Evolutionary conservation across 2,329 filamentous ascomycete genomes (phyloP), one percentile per base, ranked within the genome.

Genomic region (Exserohilum rostratum): DNA sequence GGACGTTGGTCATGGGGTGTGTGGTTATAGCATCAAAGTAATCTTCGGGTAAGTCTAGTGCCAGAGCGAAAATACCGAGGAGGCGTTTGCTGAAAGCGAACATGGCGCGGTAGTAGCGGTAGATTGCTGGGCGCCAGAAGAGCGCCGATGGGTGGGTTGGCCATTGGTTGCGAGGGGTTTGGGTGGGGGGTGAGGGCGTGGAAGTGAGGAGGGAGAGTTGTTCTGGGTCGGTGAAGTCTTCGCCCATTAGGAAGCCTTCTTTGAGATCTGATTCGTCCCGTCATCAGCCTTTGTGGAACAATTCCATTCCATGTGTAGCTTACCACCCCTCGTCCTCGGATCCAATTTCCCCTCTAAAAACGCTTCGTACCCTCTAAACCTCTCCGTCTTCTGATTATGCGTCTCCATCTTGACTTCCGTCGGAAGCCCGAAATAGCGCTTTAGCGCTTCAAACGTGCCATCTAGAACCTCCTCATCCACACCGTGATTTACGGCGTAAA

Each of bases 1-100:
- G 66, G 61, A 79, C 71, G 34, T 78, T 77, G 31, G 76, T 77
- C 64, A 78, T 77, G 18, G 77, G 77, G 33, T 74, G 70, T 7
- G 69, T 71, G 55, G 77, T 74, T 10, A 74, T 66, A 31, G 61
- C 12, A 55, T 78, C 76, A 55, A 79, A 76, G 39, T 66, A 62
- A n/a, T 52, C 58, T 60, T 78, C 76, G 1, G 75, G 74, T 9
- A 77, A 62, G n/a, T 67, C 64, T 40, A 79, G 75, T 2, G 75
- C 76, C 13, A 79, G 68, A 2, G 77, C 76, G 52, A 71, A 72
- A 57, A 73, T 70, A 58, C 54, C 54, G 0, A 73, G 67, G 31
- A 79, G 70, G 54, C 60, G 67, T 33, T 64, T 66, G 57, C 64
- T 69, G 57, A 71, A 71, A 20, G 52, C 29, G 58, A 63, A 64